A percentile compares a stretch with the other conserved stretches of the same genome.
These are phyloP conservation scores for Gnomoniopsis sp. DNA, from an alignment of 2,329 filamentous ascomycete genomes.

Conservation along the genomic window DNA sequence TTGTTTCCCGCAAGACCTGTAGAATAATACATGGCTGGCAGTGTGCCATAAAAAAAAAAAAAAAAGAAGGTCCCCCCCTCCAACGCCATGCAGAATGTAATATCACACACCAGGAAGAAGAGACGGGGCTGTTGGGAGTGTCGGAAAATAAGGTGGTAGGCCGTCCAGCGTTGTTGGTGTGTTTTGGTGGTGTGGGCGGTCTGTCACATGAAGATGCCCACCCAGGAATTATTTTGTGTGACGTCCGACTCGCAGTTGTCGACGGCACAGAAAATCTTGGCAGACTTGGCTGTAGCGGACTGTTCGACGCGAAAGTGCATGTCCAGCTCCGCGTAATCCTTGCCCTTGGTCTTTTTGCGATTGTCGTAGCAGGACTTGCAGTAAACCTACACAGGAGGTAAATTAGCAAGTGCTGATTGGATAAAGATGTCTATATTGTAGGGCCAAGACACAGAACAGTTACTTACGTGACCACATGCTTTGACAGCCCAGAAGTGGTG, in stretches of 20 bases:
- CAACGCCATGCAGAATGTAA: slow-evolving; percentile 39
- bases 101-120: not conserved
- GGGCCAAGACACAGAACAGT: no score
- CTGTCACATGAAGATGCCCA: slow-evolving; percentile 57
- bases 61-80: not conserved
- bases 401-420: slow-evolving; percentile 4
- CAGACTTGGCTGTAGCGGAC: slow-evolving; percentile 26
- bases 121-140: slow-evolving; percentile 31
- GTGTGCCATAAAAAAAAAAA: not conserved
- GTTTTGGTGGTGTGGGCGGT: not conserved
- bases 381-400: slow-evolving; percentile 48
- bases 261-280: slow-evolving; percentile 51
- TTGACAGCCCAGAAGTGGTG: slow-evolving; percentile 92
- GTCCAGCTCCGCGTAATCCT: slow-evolving; percentile 14
- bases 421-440: no score
- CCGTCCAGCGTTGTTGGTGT: not conserved
- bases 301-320: slow-evolving; percentile 34
- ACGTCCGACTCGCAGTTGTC: slow-evolving; percentile 55
- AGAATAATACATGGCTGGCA: not conserved
- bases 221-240: slow-evolving; percentile 53
- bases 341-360: slow-evolving; percentile 39
- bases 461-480: slow-evolving; percentile 83
- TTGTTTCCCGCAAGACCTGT: not conserved
- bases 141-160: not conserved
- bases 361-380: slow-evolving; percentile 60